Evolutionary conservation across 305 asterid species (phyloP).

Genomic region (Fraxinus sp.): DNA sequence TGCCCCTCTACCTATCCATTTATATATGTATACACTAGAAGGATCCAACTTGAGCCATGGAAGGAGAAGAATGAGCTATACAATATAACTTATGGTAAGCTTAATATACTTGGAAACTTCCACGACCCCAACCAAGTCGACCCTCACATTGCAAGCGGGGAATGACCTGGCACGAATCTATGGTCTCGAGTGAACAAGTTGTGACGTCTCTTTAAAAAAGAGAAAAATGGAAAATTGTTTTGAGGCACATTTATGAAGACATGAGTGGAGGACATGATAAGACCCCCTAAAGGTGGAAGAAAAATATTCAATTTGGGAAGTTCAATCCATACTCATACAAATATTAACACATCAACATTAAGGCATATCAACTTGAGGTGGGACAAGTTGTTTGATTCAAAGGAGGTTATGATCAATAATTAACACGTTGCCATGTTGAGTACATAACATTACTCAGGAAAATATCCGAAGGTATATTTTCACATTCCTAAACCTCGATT

Average conservation of each 20-base stretch:
- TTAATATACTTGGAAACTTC: neutral
- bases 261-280: conserved; percentile 26
- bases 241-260: neutral
- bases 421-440: conserved; percentile 39
- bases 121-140: neutral
- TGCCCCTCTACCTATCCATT: neutral
- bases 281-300: conserved; percentile 26
- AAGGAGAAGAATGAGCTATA: neutral
- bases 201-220: neutral
- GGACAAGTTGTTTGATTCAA: neutral
- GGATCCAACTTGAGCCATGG: neutral
- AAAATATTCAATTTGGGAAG: conserved; percentile 10
- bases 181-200: neutral
- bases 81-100: neutral
- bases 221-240: no score
- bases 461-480: neutral
- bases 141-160: neutral
- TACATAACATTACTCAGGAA: neutral
- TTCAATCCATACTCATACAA: neutral
- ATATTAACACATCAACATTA: no score
- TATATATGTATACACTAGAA: neutral
- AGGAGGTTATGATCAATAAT: conserved; percentile 28
- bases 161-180: neutral
- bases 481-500: neutral
- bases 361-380: neutral